Evolutionary conservation across 2,329 filamentous ascomycete genomes (phyloP).

Genomic region (Lomentospora prolificans): DNA sequence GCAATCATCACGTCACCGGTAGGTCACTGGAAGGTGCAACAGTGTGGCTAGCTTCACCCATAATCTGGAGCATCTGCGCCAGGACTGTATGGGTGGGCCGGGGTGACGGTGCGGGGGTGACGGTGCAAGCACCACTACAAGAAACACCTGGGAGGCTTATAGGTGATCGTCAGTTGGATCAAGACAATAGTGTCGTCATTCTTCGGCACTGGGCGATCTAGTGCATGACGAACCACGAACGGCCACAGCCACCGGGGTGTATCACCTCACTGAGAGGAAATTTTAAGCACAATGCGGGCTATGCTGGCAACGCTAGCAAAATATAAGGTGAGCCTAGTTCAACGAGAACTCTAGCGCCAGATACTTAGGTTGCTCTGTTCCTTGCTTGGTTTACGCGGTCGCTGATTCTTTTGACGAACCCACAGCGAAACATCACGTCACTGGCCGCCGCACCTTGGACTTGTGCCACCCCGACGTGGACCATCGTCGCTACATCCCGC

Average conservation of each 20-base stretch:
- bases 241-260: background rate
- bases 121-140: background rate
- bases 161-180: slow-evolving; percentile 1
- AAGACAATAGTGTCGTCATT: slow-evolving; percentile 1
- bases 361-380: background rate
- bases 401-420: background rate
- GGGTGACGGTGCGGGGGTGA: background rate
- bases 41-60: background rate
- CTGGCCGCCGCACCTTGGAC: background rate
- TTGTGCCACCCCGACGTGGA: background rate
- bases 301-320: no score
- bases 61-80: background rate
- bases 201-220: background rate
- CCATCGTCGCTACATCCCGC: no score
- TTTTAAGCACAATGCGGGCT: background rate
- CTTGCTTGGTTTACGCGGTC: background rate
- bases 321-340: background rate
- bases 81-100: no score
- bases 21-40: slow-evolving; percentile 5
- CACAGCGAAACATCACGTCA: background rate
- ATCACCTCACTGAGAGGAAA: background rate
- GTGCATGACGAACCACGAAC: background rate
- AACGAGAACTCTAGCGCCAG: background rate
- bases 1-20: slow-evolving; percentile 8
- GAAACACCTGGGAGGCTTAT: background rate